A percentile compares a stretch with the other conserved stretches of the same genome.
Conservation (phyloP, 352 stramenopile genomes). For the Pythium periplocum region DNA sequence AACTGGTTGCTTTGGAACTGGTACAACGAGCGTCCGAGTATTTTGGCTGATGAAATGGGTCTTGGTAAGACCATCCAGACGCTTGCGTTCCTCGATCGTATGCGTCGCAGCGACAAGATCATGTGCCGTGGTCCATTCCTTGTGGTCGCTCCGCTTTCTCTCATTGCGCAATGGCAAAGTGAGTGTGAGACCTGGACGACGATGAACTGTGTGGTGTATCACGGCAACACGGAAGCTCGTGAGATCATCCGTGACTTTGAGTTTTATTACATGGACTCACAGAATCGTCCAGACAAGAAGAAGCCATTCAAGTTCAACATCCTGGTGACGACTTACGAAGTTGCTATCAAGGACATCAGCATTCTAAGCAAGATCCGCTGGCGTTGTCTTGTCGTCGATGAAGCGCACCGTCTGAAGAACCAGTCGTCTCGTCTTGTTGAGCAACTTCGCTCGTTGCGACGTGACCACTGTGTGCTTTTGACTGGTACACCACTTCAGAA, state of each 20-base stretch:
- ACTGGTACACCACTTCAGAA: slow-evolving; percentile 92
- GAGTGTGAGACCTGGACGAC: slow-evolving; percentile 98
- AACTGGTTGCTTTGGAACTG: slow-evolving; percentile 90
- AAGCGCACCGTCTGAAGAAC: slow-evolving; percentile 87
- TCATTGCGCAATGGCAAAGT: slow-evolving; percentile 99
- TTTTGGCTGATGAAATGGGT: slow-evolving; percentile 89
- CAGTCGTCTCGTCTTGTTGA: slow-evolving; percentile 81
- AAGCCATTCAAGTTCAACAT: slow-evolving; percentile 88
- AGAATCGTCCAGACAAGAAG: slow-evolving; percentile 72
- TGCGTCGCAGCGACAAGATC: slow-evolving; percentile 89
- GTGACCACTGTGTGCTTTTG: slow-evolving; percentile 81
- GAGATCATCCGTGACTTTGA: slow-evolving; percentile 95
- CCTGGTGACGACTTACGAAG: slow-evolving; percentile 89
- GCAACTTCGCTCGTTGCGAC: slow-evolving; percentile 74
- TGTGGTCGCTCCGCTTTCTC: slow-evolving; percentile 97
- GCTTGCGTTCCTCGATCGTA: slow-evolving; percentile 91
- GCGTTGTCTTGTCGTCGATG: slow-evolving; percentile 86
- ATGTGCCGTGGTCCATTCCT: slow-evolving; percentile 94
- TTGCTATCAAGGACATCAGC: slow-evolving; percentile 87
- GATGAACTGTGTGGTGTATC: slow-evolving; percentile 99
- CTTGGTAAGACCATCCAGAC: slow-evolving; percentile 93
- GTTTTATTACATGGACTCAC: slow-evolving; percentile 85
- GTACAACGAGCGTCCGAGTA: slow-evolving; percentile 86
- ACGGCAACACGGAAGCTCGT: slow-evolving; percentile 92
- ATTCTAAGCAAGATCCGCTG: slow-evolving; percentile 95